These are phyloP conservation scores for Eleusine coracana DNA, from an alignment of 176 grass and related monocot genomes.

Conservation along the genomic window DNA sequence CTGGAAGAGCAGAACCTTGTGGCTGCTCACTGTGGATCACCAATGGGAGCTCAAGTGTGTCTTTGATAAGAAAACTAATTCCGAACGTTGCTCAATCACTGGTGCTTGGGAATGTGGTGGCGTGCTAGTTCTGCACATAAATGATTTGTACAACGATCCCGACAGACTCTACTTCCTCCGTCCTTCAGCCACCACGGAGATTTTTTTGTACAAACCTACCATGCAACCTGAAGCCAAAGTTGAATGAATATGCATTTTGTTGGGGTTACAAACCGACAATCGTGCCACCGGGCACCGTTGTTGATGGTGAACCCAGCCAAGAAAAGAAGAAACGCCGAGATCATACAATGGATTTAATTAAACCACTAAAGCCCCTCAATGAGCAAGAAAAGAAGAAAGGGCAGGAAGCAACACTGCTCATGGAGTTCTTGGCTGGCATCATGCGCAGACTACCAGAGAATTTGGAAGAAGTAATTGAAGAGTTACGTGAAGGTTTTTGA, in stretches of 20 bases:
- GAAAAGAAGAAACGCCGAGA: not conserved
- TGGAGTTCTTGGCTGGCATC: too few species aligned
- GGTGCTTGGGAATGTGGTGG: constrained; percentile 4
- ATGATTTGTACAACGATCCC: too few species aligned
- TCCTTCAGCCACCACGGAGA: too few species aligned
- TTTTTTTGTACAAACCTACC: not conserved
- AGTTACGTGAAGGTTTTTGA: too few species aligned
- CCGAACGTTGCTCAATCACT: too few species aligned
- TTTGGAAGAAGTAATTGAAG: too few species aligned
- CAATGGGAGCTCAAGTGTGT: not conserved
- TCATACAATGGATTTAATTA: not conserved
- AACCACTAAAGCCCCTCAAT: not conserved
- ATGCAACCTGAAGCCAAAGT: not conserved
- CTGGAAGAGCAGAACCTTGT: not conserved
- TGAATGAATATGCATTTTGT: not conserved
- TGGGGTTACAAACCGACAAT: constrained; percentile 23
- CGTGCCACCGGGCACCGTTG: not conserved
- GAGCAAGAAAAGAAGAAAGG: not conserved
- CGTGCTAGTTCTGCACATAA: not conserved
- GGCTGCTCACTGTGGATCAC: not conserved
- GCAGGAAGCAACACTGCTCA: not conserved
- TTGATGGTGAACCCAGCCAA: not conserved
- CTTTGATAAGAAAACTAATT: too few species aligned
- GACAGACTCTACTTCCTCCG: too few species aligned
- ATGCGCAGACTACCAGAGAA: too few species aligned